These are phyloP conservation scores for Aspergillus luchuensis DNA, from an alignment of 2,329 filamentous ascomycete species.

Conservation along the genomic window DNA sequence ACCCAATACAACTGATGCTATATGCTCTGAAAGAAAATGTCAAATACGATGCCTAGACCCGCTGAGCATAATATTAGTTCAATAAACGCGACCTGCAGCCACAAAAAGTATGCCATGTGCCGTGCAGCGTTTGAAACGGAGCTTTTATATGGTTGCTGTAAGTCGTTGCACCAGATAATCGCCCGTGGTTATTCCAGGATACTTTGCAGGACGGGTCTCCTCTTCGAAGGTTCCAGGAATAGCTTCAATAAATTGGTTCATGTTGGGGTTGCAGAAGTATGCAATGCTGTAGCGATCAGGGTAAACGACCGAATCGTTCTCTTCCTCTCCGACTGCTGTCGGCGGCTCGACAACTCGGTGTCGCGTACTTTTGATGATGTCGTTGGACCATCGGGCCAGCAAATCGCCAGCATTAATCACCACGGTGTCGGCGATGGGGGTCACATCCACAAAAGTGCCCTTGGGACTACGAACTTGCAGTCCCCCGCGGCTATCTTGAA, in stretches of 20 bases:
- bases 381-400: slow-evolving; percentile 85
- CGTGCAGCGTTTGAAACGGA: too few species aligned
- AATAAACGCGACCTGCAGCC: too few species aligned
- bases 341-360: slow-evolving; percentile 90
- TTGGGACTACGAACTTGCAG: slow-evolving; percentile 69
- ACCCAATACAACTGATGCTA: background rate
- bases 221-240: slow-evolving; percentile 73
- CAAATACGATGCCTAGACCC: too few species aligned
- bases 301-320: slow-evolving; percentile 53
- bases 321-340: slow-evolving; percentile 46
- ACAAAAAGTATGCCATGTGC: too few species aligned
- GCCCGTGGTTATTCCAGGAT: slow-evolving; percentile 73
- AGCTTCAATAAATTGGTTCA: slow-evolving; percentile 72
- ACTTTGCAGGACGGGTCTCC: slow-evolving; percentile 65
- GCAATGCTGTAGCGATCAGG: slow-evolving; percentile 84
- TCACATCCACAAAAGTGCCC: slow-evolving; percentile 78
- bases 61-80: too few species aligned
- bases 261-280: slow-evolving; percentile 90
- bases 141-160: slow-evolving; percentile 64
- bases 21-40: background rate
- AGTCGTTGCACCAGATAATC: slow-evolving; percentile 80
- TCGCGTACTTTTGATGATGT: slow-evolving; percentile 84
- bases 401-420: slow-evolving; percentile 90
- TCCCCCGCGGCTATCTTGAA: slow-evolving; percentile 60
- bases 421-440: slow-evolving; percentile 76